Conservation (phyloP, 2,329 filamentous ascomycete genomes). For the Trichoderma afroharzianum region DNA sequence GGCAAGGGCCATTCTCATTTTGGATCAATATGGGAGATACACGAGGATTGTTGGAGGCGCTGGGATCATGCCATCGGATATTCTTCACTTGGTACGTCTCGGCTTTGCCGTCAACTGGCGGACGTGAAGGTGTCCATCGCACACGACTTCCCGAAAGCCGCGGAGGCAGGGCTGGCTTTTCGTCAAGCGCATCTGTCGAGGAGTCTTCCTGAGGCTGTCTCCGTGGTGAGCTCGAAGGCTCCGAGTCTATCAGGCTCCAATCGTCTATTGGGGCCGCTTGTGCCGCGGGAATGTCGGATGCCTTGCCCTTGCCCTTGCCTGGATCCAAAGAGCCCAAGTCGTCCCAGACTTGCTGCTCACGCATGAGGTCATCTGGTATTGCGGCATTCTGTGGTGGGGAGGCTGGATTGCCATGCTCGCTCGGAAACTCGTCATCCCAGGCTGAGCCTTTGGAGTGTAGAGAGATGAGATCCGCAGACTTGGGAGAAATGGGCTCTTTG, state of each 20-base stretch:
- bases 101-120: constrained; percentile 44
- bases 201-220: constrained; percentile 17
- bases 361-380: constrained; percentile 34
- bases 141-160: constrained; percentile 30
- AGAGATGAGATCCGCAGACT: constrained; percentile 35
- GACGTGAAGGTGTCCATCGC: constrained; percentile 38
- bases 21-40: constrained; percentile 87
- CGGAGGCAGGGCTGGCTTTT: constrained; percentile 39
- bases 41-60: constrained; percentile 57
- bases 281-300: constrained; percentile 13
- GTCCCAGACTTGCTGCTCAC: constrained; percentile 50
- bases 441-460: constrained; percentile 38
- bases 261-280: constrained; percentile 36
- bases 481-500: constrained; percentile 22
- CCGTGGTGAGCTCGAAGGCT: constrained; percentile 25
- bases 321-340: constrained; percentile 41
- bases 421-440: constrained; percentile 38
- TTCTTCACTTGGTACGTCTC: constrained; percentile 95
- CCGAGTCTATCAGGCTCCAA: constrained; percentile 51
- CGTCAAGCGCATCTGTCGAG: constrained; percentile 15
- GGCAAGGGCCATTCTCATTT: constrained; percentile 92
- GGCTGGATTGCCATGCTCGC: constrained; percentile 27
- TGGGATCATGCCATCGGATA: constrained; percentile 75
- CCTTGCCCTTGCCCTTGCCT: constrained; percentile 38
- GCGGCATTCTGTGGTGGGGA: constrained; percentile 22